Evolutionary conservation across 1,284 basidiomycete species (phyloP).

Genomic region (Ganoderma resinaceum): DNA sequence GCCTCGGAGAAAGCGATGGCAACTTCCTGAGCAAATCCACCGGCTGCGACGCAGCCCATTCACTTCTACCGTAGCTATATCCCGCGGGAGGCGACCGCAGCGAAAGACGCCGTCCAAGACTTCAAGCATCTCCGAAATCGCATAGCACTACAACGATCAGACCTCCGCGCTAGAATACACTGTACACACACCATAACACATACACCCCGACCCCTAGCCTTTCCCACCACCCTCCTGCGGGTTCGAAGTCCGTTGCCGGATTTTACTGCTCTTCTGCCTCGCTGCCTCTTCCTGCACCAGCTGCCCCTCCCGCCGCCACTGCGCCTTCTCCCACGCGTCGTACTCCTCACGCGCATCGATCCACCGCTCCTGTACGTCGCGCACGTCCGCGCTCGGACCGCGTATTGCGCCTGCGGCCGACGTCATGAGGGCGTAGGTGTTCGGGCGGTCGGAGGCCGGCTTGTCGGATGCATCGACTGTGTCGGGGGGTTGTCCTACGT

Average conservation of each 20-base stretch:
- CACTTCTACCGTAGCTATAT: not conserved
- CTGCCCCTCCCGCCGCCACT: conserved; percentile 73
- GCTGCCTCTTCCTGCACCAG: conserved; percentile 42
- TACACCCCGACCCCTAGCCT: not conserved
- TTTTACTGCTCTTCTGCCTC: conserved; percentile 36
- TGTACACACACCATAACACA: not conserved
- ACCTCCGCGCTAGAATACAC: not conserved
- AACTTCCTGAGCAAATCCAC: not conserved
- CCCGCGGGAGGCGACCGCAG: not conserved
- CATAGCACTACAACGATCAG: not conserved
- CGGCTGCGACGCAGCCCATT: not conserved
- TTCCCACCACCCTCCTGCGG: not conserved
- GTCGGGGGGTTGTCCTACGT: conserved; percentile 58
- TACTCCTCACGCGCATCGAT: conserved; percentile 79
- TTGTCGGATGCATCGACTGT: conserved; percentile 50
- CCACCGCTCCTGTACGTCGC: conserved; percentile 92
- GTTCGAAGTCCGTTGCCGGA: conserved; percentile 37
- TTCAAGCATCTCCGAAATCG: not conserved
- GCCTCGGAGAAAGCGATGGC: not conserved
- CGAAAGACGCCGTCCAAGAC: not conserved
- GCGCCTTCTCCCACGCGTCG: conserved; percentile 77
- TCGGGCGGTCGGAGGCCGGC: conserved; percentile 61
- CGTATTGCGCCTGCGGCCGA: conserved; percentile 66
- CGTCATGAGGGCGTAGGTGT: conserved; percentile 71
- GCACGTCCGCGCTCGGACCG: conserved; percentile 65